phyloP scores from a whole-genome alignment of 768 basidiomycete genomes.

The Lentinula edodes region DNA sequence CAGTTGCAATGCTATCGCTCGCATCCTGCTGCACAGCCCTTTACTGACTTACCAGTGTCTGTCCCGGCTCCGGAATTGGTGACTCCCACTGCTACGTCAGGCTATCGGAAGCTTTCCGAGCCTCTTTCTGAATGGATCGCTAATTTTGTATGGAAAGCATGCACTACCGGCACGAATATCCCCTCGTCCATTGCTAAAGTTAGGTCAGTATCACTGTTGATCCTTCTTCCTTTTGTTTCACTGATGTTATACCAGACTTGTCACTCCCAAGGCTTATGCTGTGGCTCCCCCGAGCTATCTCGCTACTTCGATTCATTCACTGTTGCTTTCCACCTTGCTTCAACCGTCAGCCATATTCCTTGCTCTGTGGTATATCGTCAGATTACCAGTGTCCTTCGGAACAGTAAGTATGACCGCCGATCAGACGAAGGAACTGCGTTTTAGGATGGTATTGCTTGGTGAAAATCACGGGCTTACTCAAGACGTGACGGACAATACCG shows the following conservation, averaged over 20 bases:
- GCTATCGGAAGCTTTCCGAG: slow-evolving; percentile 70
- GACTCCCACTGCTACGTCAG: slow-evolving; percentile 44
- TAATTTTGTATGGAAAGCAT: slow-evolving; percentile 76
- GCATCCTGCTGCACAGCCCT: slow-evolving; percentile 20
- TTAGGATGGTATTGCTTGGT: slow-evolving; percentile 60
- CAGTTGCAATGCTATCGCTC: slow-evolving; percentile 11
- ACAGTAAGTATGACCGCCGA: slow-evolving; percentile 45
- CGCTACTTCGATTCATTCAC: slow-evolving; percentile 58
- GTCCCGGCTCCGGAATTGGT: slow-evolving; percentile 37
- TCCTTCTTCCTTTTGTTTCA: slow-evolving; percentile 3
- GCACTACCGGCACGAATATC: slow-evolving; percentile 64
- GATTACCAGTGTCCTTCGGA: slow-evolving; percentile 65
- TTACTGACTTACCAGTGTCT: slow-evolving; percentile 23
- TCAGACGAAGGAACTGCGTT: slow-evolving; percentile 52
- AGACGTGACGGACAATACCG: slow-evolving; percentile 49
- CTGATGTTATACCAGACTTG: slow-evolving; percentile 19
- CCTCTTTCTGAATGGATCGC: slow-evolving; percentile 79
- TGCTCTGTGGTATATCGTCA: slow-evolving; percentile 78
- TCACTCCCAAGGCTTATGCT: slow-evolving; percentile 34
- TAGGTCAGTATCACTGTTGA: slow-evolving; percentile 38
- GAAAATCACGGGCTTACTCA: slow-evolving; percentile 38
- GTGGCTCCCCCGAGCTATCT: slow-evolving; percentile 47
- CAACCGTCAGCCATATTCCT: slow-evolving; percentile 79
- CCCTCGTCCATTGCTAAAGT: slow-evolving; percentile 47
- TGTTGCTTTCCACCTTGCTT: slow-evolving; percentile 72